Percentiles rank a stretch among this genome's conserved stretches.
Evolutionary conservation across 768 basidiomycete species (phyloP).

Genomic region (Russula virescens): DNA sequence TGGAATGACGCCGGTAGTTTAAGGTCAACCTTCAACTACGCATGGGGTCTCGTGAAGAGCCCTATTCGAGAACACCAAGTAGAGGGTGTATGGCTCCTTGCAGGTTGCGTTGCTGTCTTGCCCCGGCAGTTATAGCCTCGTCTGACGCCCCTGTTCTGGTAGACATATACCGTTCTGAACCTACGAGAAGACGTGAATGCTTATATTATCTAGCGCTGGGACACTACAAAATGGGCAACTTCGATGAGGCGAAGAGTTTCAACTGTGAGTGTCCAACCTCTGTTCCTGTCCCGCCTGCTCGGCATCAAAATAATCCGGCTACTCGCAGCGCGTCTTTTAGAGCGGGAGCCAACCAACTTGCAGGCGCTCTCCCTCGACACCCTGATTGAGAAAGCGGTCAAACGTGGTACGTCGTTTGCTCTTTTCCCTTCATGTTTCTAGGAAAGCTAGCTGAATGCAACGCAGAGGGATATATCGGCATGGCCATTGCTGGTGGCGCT

Average conservation of each 20-base stretch:
- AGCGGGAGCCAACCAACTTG: conserved; percentile 89
- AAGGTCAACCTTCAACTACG: conserved; percentile 99
- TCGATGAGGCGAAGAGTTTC: conserved; percentile 85
- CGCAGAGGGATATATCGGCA: conserved; percentile 95
- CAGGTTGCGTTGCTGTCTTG: conserved; percentile 46
- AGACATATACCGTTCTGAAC: conserved; percentile 92
- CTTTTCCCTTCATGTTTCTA: not conserved
- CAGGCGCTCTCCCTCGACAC: conserved; percentile 82
- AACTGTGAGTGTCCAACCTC: conserved; percentile 56
- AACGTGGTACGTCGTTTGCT: conserved; percentile 54
- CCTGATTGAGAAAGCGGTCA: conserved; percentile 83
- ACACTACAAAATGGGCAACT: conserved; percentile 95
- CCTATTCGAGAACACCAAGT: conserved; percentile 79
- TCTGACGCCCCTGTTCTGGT: not conserved
- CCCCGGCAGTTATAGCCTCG: not conserved
- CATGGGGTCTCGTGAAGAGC: conserved; percentile 96
- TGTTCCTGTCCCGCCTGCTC: not conserved
- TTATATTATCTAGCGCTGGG: conserved; percentile 95
- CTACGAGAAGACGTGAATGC: conserved; percentile 85
- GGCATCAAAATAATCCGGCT: not conserved
- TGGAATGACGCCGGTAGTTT: too few species aligned
- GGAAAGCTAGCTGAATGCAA: conserved; percentile 2
- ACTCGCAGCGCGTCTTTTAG: conserved; percentile 66
- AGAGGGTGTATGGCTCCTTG: conserved; percentile 85
- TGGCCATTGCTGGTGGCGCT: conserved; percentile 89